Evolutionary conservation across 139 green algal species (phyloP), one percentile per base, ranked within the genome.

Genomic region (Volvox africanus): DNA sequence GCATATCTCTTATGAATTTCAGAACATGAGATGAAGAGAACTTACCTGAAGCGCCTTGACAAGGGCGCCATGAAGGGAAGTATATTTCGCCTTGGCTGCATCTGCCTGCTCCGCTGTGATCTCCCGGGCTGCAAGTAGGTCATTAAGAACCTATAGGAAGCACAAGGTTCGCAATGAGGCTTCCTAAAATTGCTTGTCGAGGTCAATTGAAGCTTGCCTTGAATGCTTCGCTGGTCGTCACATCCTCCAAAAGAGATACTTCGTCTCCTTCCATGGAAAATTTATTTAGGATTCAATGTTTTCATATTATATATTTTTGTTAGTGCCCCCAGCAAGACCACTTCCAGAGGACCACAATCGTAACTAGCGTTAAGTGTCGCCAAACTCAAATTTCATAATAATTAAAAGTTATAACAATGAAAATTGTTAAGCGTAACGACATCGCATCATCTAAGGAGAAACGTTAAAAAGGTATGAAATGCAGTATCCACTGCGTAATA

Each of bases 41-140:
- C 5, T 17, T 3, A 86, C 87, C 69, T 93, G 37, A 93, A 96
- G 95, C 12, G 94, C 94, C n/a, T 86, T 81, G n/a, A 95, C 85
- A 36, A 96, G 86, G 1, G 90, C 84, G 13, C 32, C 32, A 69
- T 96, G 93, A 50, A 96, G 89, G 24, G 82, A 65, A 1, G 92
- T 83, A 87, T 91, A 96, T 28, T 81, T 76, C 0, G 83, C 65
- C 88, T 96, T 96, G 12, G 89, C 92, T 30, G 79, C 77, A 61
- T 93, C 92, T 0, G 87, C 91, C 1, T n/a, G 33, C 44, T 95
- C 92, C 3, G 61, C 24, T 28, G 33, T 88, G n/a, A 96, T 82
- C 1, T 92, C 79, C 0, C 88, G 30, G 6, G 83, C 81, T 22
- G 94, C 89, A 1, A 94, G 80, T 0, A 96, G 90, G 0, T 82